phyloP scores from a whole-genome alignment of 495 filamentous ascomycete genomes.

The Ascodesmis nigricans region DNA sequence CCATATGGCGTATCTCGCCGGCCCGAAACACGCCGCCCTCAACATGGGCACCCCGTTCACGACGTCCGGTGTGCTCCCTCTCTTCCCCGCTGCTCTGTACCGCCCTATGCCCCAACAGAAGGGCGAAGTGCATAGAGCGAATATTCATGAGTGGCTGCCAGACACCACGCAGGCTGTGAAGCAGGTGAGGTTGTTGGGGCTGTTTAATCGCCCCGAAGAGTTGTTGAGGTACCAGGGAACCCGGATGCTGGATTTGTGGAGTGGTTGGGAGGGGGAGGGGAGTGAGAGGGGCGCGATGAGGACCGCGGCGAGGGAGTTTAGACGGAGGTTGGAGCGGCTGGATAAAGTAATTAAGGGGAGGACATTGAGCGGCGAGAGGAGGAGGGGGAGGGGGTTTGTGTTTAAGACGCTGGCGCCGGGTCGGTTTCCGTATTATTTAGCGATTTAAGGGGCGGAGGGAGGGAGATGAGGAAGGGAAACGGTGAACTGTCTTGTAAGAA shows the following conservation, averaged over 20 bases:
- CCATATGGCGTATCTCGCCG: background rate
- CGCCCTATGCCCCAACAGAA: background rate
- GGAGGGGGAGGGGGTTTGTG: slow-evolving; percentile 2
- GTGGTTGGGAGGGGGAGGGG: background rate
- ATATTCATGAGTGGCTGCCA: background rate
- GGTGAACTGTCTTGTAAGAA: too few species aligned
- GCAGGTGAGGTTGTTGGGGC: background rate
- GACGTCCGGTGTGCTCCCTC: background rate
- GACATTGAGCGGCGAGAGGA: background rate
- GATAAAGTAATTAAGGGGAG: background rate
- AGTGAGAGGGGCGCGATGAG: background rate
- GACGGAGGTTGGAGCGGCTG: background rate
- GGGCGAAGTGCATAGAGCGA: background rate
- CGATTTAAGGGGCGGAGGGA: background rate
- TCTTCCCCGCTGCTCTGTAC: background rate
- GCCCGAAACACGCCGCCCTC: background rate
- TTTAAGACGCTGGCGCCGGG: background rate
- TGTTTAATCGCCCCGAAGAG: background rate
- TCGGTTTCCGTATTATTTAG: background rate
- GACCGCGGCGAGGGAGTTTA: background rate
- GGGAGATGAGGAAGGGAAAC: too few species aligned
- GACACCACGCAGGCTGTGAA: background rate
- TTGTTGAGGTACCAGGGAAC: background rate
- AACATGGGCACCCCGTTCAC: background rate
- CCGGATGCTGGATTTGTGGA: background rate